These are phyloP conservation scores for Penicillium sp. DNA, from an alignment of 2,329 filamentous ascomycete species.

Conservation along the genomic window DNA sequence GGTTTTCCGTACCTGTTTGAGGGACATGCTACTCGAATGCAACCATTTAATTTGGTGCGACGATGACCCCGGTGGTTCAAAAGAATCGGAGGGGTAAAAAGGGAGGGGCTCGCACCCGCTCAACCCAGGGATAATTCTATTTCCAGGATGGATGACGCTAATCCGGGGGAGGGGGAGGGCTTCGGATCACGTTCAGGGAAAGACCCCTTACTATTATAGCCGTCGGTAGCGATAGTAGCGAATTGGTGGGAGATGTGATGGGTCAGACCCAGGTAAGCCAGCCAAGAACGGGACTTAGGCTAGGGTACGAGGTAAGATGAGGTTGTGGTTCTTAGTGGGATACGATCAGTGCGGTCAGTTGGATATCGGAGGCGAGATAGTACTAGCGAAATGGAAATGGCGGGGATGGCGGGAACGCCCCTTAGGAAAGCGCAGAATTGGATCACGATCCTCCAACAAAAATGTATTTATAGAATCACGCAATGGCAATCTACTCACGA, in stretches of 20 bases:
- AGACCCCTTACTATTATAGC: constrained; percentile 18
- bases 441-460: neutral
- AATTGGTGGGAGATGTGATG: constrained; percentile 17
- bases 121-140: constrained; percentile 5
- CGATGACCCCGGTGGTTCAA: neutral
- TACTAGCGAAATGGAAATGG: neutral
- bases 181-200: constrained; percentile 7
- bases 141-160: constrained; percentile 17
- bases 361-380: neutral
- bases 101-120: constrained; percentile 10
- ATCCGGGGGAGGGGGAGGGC: neutral
- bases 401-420: constrained; percentile 2
- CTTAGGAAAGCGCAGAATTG: neutral
- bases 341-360: neutral
- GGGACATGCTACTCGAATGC: constrained; percentile 53
- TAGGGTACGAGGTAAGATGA: neutral
- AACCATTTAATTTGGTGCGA: neutral
- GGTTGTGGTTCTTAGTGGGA: neutral
- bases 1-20: constrained; percentile 61
- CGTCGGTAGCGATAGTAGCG: constrained; percentile 6
- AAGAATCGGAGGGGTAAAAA: constrained; percentile 2
- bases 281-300: constrained; percentile 7
- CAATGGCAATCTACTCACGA: constrained; percentile 8
- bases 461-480: constrained; percentile 26
- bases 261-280: constrained; percentile 2